Conservation (phyloP, 345 rosid species). For the Laguncularia racemosa region DNA sequence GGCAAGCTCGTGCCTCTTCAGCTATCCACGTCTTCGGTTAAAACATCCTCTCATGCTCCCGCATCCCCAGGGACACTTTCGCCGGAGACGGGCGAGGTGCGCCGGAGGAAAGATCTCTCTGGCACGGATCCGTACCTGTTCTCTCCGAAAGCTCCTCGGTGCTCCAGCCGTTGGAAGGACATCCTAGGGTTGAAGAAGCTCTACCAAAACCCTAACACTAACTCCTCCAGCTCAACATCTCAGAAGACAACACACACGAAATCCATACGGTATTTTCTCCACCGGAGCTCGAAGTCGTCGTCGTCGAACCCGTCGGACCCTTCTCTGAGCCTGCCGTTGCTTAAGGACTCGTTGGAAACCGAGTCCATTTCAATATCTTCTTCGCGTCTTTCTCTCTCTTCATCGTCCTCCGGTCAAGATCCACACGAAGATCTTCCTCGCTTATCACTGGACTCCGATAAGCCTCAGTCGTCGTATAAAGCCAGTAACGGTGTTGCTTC, state of each 20-base stretch:
- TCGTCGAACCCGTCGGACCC: constrained; percentile 37
- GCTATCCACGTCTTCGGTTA: constrained; percentile 14
- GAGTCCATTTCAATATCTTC: constrained; percentile 68
- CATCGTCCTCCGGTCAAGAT: constrained; percentile 85
- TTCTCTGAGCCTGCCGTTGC: constrained; percentile 51
- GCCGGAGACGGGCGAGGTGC: constrained; percentile 25
- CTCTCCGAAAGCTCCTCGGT: constrained; percentile 78
- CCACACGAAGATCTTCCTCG: constrained; percentile 69
- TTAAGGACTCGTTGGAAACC: constrained; percentile 49
- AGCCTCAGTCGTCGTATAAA: constrained; percentile 23
- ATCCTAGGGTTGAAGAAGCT: constrained; percentile 67
- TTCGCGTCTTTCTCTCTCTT: constrained; percentile 77
- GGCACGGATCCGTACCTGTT: constrained; percentile 37
- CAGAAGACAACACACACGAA: constrained; percentile 9
- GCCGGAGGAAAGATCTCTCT: constrained; percentile 37
- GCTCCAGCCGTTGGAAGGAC: constrained; percentile 94
- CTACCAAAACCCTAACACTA: constrained; percentile 31
- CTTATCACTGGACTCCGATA: constrained; percentile 77
- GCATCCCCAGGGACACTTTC: constrained; percentile 16
- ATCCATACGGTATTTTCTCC: constrained; percentile 12
- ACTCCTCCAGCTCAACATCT: constrained; percentile 3
- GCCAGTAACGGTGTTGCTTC: constrained; percentile 14
- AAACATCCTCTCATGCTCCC: constrained; percentile 13
- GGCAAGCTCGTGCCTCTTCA: constrained; percentile 84
- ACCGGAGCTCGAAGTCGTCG: constrained; percentile 37